Conservation (phyloP, 768 basidiomycete genomes). For the Chalciporus pseudorubinellus region DNA sequence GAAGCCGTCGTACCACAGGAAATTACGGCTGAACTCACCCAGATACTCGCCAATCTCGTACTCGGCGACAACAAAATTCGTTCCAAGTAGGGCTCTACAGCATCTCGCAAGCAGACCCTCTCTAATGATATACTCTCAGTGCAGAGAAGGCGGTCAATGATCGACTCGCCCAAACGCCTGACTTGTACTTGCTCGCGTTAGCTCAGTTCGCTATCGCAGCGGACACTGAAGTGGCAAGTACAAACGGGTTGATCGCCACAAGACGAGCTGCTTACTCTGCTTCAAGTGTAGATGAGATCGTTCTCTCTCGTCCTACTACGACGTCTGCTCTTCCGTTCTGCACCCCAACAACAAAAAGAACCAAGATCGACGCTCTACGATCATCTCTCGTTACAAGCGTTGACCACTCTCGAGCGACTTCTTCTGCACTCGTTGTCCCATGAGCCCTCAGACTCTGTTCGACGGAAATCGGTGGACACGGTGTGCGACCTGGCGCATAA, state of each 20-base stretch:
- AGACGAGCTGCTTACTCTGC: slow-evolving; percentile 6
- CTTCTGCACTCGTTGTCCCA: slow-evolving; percentile 67
- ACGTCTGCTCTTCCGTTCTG: slow-evolving; percentile 69
- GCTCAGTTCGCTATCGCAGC: slow-evolving; percentile 76
- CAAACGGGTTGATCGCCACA: slow-evolving; percentile 1
- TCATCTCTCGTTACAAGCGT: slow-evolving; percentile 63
- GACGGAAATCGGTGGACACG: slow-evolving; percentile 72
- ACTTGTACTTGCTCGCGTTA: slow-evolving; percentile 74
- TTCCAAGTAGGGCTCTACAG: slow-evolving; percentile 45
- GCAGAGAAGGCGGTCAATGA: slow-evolving; percentile 84
- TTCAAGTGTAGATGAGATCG: slow-evolving; percentile 65
- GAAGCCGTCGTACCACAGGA: slow-evolving; percentile 49
- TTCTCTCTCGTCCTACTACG: slow-evolving; percentile 81
- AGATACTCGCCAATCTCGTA: slow-evolving; percentile 82
- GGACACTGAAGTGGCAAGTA: slow-evolving; percentile 75
- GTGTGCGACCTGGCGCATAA: slow-evolving; percentile 74
- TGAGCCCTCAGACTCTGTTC: slow-evolving; percentile 56
- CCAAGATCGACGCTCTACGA: slow-evolving; percentile 70
- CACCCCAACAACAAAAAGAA: slow-evolving; percentile 36
- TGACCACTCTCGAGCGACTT: slow-evolving; percentile 67
- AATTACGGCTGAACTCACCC: slow-evolving; percentile 73
- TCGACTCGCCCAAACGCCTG: slow-evolving; percentile 71
- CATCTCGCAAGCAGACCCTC: neutral
- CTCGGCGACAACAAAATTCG: slow-evolving; percentile 83
- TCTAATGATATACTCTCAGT: slow-evolving; percentile 34